A percentile compares a stretch with the other conserved stretches of the same genome.
phyloP scores from a whole-genome alignment of 1,284 basidiomycete genomes.

The Tylopilus orsonianus region DNA sequence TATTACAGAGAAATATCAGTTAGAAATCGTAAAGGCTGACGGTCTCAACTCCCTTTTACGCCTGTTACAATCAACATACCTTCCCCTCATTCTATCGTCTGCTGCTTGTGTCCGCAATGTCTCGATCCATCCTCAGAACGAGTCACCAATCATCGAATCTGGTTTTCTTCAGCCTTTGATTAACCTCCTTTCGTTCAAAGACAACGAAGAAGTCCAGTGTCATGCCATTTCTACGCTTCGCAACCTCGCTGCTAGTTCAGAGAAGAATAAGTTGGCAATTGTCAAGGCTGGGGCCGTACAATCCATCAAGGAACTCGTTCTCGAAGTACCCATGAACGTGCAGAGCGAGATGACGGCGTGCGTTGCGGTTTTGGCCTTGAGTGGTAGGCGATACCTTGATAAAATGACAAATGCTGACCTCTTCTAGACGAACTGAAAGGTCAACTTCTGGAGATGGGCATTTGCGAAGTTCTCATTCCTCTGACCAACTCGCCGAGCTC shows the following conservation, averaged over 20 bases:
- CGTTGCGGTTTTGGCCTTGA: slow-evolving; percentile 90
- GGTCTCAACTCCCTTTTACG: slow-evolving; percentile 92
- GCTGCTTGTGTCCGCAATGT: slow-evolving; percentile 99
- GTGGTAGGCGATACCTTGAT: slow-evolving; percentile 55
- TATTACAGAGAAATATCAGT: slow-evolving; percentile 90
- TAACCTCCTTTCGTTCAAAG: slow-evolving; percentile 94
- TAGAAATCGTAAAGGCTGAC: slow-evolving; percentile 97
- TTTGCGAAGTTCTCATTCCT: slow-evolving; percentile 96
- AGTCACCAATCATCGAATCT: slow-evolving; percentile 98
- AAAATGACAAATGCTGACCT: slow-evolving; percentile 8
- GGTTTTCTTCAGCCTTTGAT: slow-evolving; percentile 97
- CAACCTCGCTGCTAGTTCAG: slow-evolving; percentile 95
- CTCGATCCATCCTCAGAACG: slow-evolving; percentile 97
- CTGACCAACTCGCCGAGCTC: slow-evolving; percentile 95
- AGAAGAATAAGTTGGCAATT: slow-evolving; percentile 98
- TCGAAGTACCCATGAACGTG: slow-evolving; percentile 94
- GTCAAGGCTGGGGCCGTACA: slow-evolving; percentile 99
- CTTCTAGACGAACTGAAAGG: slow-evolving; percentile 88
- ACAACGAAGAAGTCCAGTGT: slow-evolving; percentile 99
- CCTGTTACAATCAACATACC: slow-evolving; percentile 94
- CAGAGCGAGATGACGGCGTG: slow-evolving; percentile 99
- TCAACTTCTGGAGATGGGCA: slow-evolving; percentile 95
- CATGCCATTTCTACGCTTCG: slow-evolving; percentile 99
- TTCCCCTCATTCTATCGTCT: slow-evolving; percentile 98
- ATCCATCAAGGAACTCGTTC: slow-evolving; percentile 94